Evolutionary conservation across 2,329 filamentous ascomycete genomes (phyloP).

Genomic region (Fusarium succisae): DNA sequence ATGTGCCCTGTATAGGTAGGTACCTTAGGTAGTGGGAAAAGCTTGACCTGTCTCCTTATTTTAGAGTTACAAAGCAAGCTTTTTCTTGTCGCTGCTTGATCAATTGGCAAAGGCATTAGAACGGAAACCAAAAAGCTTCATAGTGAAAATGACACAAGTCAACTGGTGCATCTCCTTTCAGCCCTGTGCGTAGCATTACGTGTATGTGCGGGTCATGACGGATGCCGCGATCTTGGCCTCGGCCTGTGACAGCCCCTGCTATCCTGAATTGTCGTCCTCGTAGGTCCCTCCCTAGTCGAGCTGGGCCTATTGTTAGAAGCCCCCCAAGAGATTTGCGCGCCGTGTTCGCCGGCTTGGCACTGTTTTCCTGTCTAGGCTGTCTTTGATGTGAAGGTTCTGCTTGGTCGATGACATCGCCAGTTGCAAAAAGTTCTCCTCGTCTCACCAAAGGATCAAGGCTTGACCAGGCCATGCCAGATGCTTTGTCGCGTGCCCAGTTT

Average conservation of each 20-base stretch:
- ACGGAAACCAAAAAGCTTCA: not conserved
- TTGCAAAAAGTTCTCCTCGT: not conserved
- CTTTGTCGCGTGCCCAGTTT: constrained; percentile 27
- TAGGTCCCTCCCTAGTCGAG: not conserved
- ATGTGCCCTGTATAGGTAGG: not conserved
- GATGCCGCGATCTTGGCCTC: constrained; percentile 22
- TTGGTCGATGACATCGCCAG: constrained; percentile 27
- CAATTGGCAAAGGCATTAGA: not conserved
- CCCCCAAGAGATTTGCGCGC: constrained; percentile 21
- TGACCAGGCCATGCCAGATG: not conserved
- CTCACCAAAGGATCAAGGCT: constrained; percentile 7
- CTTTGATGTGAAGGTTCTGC: not conserved
- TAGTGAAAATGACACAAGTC: not conserved
- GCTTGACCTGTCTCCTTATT: not conserved
- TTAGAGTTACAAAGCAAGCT: constrained; percentile 28
- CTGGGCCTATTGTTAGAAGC: not conserved
- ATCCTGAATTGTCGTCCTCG: not conserved
- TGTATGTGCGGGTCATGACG: constrained; percentile 36
- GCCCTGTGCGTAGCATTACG: constrained; percentile 34
- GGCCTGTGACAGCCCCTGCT: constrained; percentile 4
- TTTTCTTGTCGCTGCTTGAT: constrained; percentile 5
- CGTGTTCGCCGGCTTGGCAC: constrained; percentile 34
- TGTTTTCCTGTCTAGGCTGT: constrained; percentile 13
- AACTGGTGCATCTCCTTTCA: constrained; percentile 24
- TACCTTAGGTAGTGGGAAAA: not conserved